A percentile compares a stretch with the other conserved stretches of the same genome.
Conservation (phyloP, 2,329 filamentous ascomycete genomes). For the Penicillium sp. region DNA sequence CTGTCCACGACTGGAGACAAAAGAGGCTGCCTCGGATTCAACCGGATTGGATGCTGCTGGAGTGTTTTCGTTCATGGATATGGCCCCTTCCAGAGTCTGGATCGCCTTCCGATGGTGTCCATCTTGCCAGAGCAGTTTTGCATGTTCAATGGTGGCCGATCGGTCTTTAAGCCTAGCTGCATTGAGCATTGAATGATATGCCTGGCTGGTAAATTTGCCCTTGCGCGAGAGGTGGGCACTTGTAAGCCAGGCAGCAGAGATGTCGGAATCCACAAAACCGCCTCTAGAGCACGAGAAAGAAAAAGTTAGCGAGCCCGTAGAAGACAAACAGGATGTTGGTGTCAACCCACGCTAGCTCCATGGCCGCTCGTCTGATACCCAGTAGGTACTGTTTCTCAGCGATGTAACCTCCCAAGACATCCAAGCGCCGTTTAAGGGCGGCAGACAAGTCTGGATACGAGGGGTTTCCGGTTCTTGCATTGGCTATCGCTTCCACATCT, state of each 20-base stretch:
- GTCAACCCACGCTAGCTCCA: constrained; percentile 64
- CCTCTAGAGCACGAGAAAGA: constrained; percentile 26
- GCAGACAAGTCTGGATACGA: constrained; percentile 43
- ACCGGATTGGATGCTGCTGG: constrained; percentile 40
- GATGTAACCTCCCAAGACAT: constrained; percentile 83
- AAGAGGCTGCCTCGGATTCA: constrained; percentile 37
- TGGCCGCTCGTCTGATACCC: constrained; percentile 79
- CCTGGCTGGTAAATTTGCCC: constrained; percentile 77
- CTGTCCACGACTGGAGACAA: constrained; percentile 43
- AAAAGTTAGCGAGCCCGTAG: constrained; percentile 23
- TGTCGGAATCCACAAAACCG: constrained; percentile 68
- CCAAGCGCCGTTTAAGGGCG: constrained; percentile 73
- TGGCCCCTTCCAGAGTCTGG: constrained; percentile 82
- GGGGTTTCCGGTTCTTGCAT: constrained; percentile 37
- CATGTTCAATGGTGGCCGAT: constrained; percentile 90
- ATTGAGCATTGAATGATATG: constrained; percentile 90
- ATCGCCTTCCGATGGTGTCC: constrained; percentile 94
- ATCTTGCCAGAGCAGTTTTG: constrained; percentile 88
- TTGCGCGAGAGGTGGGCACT: constrained; percentile 86
- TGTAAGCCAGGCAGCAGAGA: constrained; percentile 81
- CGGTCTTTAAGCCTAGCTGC: constrained; percentile 81
- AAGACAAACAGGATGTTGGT: constrained; percentile 1
- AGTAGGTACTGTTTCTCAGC: constrained; percentile 93
- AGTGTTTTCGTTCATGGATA: constrained; percentile 75
- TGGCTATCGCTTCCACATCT: constrained; percentile 77